These are phyloP conservation scores for Lactuca sativa DNA, from an alignment of 129 eudicot genomes.

Conservation along the genomic window DNA sequence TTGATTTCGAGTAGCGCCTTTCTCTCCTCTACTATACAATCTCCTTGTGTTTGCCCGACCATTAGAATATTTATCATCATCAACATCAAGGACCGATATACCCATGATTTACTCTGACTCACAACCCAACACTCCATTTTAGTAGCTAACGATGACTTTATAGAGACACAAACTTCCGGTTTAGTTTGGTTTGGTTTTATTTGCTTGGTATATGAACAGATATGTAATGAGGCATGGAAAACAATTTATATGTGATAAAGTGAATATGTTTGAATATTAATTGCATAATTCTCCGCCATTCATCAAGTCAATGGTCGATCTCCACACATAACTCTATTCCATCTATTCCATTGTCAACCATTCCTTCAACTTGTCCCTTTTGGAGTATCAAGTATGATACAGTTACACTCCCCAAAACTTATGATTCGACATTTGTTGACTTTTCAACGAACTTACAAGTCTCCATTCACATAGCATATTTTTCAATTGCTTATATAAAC, in stretches of 20 bases:
- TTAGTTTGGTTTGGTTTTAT: too few relatives aligned
- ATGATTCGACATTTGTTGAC: neutral
- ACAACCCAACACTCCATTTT: neutral
- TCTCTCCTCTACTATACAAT: neutral
- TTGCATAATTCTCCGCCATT: neutral
- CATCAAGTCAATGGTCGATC: neutral
- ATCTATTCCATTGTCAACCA: neutral
- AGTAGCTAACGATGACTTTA: neutral
- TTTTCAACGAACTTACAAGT: neutral
- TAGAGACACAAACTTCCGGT: too few relatives aligned
- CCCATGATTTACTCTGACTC: neutral
- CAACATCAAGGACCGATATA: neutral
- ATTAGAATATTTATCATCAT: neutral
- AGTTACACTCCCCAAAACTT: neutral
- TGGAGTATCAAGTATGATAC: neutral
- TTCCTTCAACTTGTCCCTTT: neutral
- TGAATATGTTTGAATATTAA: neutral
- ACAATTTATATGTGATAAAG: neutral
- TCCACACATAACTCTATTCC: neutral
- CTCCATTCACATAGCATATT: neutral
- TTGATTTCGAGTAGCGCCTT: conserved; percentile 9
- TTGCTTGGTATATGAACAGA: neutral
- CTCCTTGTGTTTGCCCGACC: neutral
- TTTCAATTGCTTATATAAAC: neutral
- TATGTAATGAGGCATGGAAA: neutral